Base-by-base conservation (phyloP, 345 rosid genomes). In the Draba incana region DNA sequence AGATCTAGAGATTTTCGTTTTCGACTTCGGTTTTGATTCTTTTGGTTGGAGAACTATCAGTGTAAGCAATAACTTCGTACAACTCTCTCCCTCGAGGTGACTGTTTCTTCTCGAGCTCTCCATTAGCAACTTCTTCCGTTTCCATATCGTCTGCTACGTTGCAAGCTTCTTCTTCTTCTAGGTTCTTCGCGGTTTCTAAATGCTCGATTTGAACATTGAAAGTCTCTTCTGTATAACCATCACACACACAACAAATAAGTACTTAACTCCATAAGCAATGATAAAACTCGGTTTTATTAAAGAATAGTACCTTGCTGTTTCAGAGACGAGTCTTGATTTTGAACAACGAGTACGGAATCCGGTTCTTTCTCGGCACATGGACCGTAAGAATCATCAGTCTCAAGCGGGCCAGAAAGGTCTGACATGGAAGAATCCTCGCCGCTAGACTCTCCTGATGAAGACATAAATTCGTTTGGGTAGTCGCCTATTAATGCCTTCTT, bases 291-390 rank as follows among this genome's bases (percentile, higher is more conserved):
- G 2, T 7, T 43, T 30, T 13, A 55, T 16, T 43, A 35, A 20
- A 56, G 16, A 59, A 51, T 9, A 8, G 12, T 70, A 89, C 96
- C 92, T 79, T 84, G 72, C 28, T 56, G 61, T 59, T 60, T 64
- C 16, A 62, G 71, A 63, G 63, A 44, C 69, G 56, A 15, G 49
- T 69, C 76, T 44, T 80, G 82, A 65, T 63, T 30, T 12, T 69
- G 61, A 47, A 73, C 77, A 12, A 39, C 55, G 35, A 47, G 62
- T 55, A 44, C 14, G 52, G 57, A 11, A 57, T 54, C 39, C 31
- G 58, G 64, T 57, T 56, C 81, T 62, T 70, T 66, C 61, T 60
- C 39, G 44, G 65, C 8, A 41, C 23, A 31, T 16, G 63, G 51
- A 23, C 25, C 57, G 63, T 68, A 78, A 48, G 49, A 50, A 35